Conservation (phyloP, 2,329 filamentous ascomycete genomes). For the Cercospora sp. region DNA sequence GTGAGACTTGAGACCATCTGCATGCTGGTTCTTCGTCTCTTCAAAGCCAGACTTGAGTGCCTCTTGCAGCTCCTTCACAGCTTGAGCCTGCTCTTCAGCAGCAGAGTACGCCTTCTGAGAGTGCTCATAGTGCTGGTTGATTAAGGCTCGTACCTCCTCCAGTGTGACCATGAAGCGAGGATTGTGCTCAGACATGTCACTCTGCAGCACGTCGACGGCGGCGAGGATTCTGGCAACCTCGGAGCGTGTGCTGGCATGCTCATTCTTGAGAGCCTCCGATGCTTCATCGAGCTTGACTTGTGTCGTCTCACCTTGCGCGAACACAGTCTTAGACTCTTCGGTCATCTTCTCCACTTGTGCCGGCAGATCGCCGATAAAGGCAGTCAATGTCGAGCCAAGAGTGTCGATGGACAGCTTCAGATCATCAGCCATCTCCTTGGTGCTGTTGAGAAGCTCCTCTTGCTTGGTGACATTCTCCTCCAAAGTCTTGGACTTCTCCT, state of each 20-base stretch:
- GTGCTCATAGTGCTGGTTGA: slow-evolving; percentile 86
- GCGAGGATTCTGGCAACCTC: slow-evolving; percentile 74
- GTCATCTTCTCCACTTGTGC: slow-evolving; percentile 78
- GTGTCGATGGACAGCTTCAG: slow-evolving; percentile 83
- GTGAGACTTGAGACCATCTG: slow-evolving; percentile 40
- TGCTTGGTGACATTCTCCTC: slow-evolving; percentile 73
- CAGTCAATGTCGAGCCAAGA: slow-evolving; percentile 63
- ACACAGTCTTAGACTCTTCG: slow-evolving; percentile 83
- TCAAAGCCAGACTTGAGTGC: slow-evolving; percentile 46
- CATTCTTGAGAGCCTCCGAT: slow-evolving; percentile 69
- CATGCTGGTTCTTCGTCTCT: slow-evolving; percentile 42
- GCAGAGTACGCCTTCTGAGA: slow-evolving; percentile 60
- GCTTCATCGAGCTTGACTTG: slow-evolving; percentile 73
- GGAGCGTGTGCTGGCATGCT: slow-evolving; percentile 80
- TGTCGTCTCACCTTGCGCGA: slow-evolving; percentile 77
- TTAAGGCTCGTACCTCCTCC: slow-evolving; percentile 78
- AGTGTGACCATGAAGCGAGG: slow-evolving; percentile 85
- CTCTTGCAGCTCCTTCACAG: slow-evolving; percentile 47
- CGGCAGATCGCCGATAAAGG: slow-evolving; percentile 53
- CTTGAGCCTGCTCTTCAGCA: slow-evolving; percentile 43
- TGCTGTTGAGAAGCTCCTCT: slow-evolving; percentile 70
- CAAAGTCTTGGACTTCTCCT: slow-evolving; percentile 70
- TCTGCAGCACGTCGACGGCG: slow-evolving; percentile 73
- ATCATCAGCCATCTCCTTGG: slow-evolving; percentile 81
- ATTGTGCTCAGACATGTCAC: slow-evolving; percentile 76